Conservation (phyloP, 352 stramenopile genomes). For the Globisporangium spinosum region DNA sequence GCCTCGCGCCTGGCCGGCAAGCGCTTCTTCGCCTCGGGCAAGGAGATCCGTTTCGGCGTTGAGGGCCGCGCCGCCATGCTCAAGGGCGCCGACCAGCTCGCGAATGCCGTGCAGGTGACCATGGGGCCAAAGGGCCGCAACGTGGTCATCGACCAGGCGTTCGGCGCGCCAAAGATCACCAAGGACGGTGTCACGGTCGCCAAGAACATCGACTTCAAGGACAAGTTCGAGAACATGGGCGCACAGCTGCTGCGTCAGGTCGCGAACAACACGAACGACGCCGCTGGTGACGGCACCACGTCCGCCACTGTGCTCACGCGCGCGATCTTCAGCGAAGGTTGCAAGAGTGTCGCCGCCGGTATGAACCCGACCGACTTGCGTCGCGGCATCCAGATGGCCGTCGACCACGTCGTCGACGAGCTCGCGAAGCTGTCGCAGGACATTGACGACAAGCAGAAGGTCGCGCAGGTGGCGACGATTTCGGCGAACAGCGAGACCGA, state of each 20-base stretch:
- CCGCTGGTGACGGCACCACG: conserved; percentile 99
- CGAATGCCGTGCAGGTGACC: conserved; percentile 99
- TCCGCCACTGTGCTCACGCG: conserved; percentile 98
- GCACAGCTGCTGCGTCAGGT: conserved; percentile 64
- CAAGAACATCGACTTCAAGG: conserved; percentile 75
- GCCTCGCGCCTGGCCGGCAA: conserved; percentile 35
- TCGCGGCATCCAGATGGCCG: conserved; percentile 96
- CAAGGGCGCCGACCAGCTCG: conserved; percentile 97
- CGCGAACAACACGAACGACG: conserved; percentile 99
- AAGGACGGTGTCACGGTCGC: conserved; percentile 78
- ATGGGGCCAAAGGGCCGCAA: conserved; percentile 99
- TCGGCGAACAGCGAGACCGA: conserved; percentile 98
- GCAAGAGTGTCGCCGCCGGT: conserved; percentile 98
- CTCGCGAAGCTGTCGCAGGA: conserved; percentile 95
- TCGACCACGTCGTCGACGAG: conserved; percentile 95
- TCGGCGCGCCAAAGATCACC: conserved; percentile 76
- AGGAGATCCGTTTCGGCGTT: conserved; percentile 99
- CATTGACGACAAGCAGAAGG: conserved; percentile 98
- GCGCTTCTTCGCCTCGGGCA: conserved; percentile 88
- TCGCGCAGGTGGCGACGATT: conserved; percentile 99
- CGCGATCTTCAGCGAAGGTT: conserved; percentile 98
- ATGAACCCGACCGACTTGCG: conserved; percentile 99
- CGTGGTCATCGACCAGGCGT: conserved; percentile 98
- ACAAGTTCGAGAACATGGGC: conserved; percentile 83
- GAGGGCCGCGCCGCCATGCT: conserved; percentile 97